Evolutionary conservation across 768 basidiomycete species (phyloP), one percentile per base, ranked within the genome.

Genomic region (Tulasnella sp.): DNA sequence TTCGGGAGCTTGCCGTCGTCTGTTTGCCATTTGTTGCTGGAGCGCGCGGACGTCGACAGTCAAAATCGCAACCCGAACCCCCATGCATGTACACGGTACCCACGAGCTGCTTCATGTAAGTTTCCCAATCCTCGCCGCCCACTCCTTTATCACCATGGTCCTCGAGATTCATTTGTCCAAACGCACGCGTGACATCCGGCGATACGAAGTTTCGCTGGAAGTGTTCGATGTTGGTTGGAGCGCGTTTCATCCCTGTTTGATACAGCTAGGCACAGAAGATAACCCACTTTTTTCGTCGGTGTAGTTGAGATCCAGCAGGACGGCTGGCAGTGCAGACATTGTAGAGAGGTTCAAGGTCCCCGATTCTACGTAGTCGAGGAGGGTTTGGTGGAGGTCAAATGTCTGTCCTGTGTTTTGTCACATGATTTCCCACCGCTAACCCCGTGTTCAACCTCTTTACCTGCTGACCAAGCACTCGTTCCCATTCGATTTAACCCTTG

Each of bases 21-120:
- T 91, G 86, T 99, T 97, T 75, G 97, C 95, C 81, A 99, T 91
- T 64, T 89, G 88, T 96, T 96, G 95, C 96, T 97, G 83, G 37
- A 60, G 48, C 64, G 22, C 72, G 54, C 86, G 78, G 81, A 41
- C 20, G 9, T 50, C 40, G 24, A 16, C 16, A 77, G 9, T 73
- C n/a, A 76, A 75, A 16, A 37, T 41, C 85, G 82, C 82, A 84
- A 83, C 82, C 82, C 72, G 48, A 46, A 31, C 77, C 20, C 60
- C 46, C 28, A 14, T 9, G 44, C 37, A 9, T 46, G 78, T 34
- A 41, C 5, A 28, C 12, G 31, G 1, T 4, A 87, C 92, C 84
- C 86, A 97, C 96, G 84, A 98, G 87, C 84, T 95, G 94, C 41
- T 89, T 87, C 89, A 94, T 93, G 85, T 98, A 98, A 86, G 96